Conservation (phyloP, 805 yeast species). For the Candida stauntonica region DNA sequence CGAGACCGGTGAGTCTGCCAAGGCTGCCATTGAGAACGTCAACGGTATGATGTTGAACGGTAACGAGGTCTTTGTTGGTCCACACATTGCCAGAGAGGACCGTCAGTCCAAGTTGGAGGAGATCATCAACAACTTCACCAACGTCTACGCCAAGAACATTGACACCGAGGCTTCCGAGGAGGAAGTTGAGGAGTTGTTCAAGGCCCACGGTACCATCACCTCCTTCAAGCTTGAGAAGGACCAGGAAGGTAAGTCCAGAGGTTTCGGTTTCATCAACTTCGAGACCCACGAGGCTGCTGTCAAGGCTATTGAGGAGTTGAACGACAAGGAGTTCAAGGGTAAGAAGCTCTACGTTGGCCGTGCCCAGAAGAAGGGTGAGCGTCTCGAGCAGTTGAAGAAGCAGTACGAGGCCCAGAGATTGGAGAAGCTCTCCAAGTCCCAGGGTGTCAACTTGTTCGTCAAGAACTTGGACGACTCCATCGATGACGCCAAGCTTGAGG, state of each 20-base stretch:
- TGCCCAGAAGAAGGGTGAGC: constrained; percentile 98
- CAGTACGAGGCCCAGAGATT: constrained; percentile 89
- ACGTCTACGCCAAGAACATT: constrained; percentile 91
- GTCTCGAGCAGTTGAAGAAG: constrained; percentile 91
- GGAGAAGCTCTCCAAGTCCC: constrained; percentile 90
- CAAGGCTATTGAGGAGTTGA: constrained; percentile 87
- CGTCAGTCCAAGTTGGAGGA: constrained; percentile 91
- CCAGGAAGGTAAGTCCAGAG: constrained; percentile 83
- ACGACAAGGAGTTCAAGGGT: constrained; percentile 81
- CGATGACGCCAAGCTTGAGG: constrained; percentile 86
- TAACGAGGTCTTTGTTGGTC: constrained; percentile 92
- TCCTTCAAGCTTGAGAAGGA: constrained; percentile 77
- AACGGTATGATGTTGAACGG: constrained; percentile 98
- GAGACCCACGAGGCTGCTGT: constrained; percentile 84
- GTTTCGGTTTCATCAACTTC: constrained; percentile 94
- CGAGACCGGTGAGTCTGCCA: constrained; percentile 88
- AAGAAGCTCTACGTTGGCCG: constrained; percentile 92
- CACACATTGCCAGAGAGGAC: constrained; percentile 87
- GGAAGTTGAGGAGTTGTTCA: constrained; percentile 69
- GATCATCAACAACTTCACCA: constrained; percentile 89
- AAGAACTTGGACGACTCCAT: constrained; percentile 94
- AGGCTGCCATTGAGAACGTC: constrained; percentile 92
- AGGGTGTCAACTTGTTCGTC: constrained; percentile 94
- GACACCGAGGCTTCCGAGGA: constrained; percentile 64
- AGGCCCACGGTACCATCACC: constrained; percentile 72